Evolutionary conservation across 2,329 filamentous ascomycete genomes (phyloP), one percentile per base, ranked within the genome.

Genomic region (Trichoderma gracile): DNA sequence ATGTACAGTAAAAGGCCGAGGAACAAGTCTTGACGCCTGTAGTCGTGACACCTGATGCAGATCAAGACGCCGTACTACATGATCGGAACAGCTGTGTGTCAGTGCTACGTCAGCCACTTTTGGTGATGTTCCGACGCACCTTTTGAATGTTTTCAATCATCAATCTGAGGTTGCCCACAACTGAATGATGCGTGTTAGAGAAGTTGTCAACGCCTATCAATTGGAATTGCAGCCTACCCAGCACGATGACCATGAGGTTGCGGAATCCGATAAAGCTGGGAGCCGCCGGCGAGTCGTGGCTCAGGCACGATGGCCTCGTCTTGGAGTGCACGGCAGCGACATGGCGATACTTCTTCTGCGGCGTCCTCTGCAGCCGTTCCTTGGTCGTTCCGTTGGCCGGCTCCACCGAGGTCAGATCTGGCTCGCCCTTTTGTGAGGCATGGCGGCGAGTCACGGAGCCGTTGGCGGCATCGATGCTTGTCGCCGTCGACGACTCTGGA

Each of bases 71-170:
- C 95, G 74, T 99, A 99, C 91, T 94, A 74, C 47, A 65, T 15
- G 30, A 58, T 38, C 46, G 53, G 10, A 38, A 45, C n/a, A 66
- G 64, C 43, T 46, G 58, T 27, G 30, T 45, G 58, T 54, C 38
- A 53, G 49, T 54, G 54, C 43, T 38, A 43, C 38, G 30, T 62
- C 58, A 53, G 23, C 19, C 30, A 25, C 14, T 52, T 17, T 17
- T 7, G 19, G 38, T 12, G n/a, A 19, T 15, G 25, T 1, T 7
- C 25, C 38, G 15, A 52, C 65, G 27, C 27, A 92, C 91, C 84
- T 97, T 97, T 81, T 94, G 91, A 70, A 94, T 92, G 74, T 99
- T 99, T 78, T 98, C 95, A 73, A 99, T 93, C 80, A 98, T 92
- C 72, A 99, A 83, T 68, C 95, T 89, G 58, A 99, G 78, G 75